phyloP scores from a whole-genome alignment of 129 eudicot genomes.

The Ambrosia artemisiifolia region DNA sequence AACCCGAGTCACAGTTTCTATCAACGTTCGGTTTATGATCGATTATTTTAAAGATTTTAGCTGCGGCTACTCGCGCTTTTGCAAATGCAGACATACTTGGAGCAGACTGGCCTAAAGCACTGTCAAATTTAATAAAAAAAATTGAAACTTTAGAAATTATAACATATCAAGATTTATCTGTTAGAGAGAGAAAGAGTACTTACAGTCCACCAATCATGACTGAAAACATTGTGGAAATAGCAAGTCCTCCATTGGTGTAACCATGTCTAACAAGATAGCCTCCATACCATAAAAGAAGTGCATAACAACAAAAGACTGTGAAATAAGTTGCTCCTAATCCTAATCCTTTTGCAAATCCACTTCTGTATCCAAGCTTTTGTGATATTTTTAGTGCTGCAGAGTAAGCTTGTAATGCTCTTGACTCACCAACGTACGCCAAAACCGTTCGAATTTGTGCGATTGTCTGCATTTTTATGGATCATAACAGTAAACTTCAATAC shows the following conservation, averaged over 20 bases:
- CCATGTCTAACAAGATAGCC: slow-evolving; percentile 94
- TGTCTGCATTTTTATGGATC: slow-evolving; percentile 57
- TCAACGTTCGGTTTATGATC: slow-evolving; percentile 84
- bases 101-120: slow-evolving; percentile 90
- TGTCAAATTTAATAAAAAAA: slow-evolving; percentile 21
- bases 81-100: slow-evolving; percentile 97
- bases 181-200: slow-evolving; percentile 26
- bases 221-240: slow-evolving; percentile 92
- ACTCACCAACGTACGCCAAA: slow-evolving; percentile 83
- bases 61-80: slow-evolving; percentile 94
- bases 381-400: slow-evolving; percentile 72
- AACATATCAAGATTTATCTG: neutral
- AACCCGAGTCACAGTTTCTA: slow-evolving; percentile 57
- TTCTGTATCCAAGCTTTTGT: slow-evolving; percentile 85
- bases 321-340: slow-evolving; percentile 98
- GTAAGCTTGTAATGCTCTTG: slow-evolving; percentile 72
- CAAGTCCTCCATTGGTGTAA: slow-evolving; percentile 95
- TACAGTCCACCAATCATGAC: slow-evolving; percentile 99
- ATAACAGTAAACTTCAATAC: slow-evolving; percentile 13
- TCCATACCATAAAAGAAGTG: slow-evolving; percentile 95
- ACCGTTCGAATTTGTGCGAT: slow-evolving; percentile 87
- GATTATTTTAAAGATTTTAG: slow-evolving; percentile 69
- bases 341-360: slow-evolving; percentile 87
- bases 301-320: slow-evolving; percentile 91
- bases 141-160: neutral